Evolutionary conservation across 805 yeast genomes (phyloP).

Genomic region (Teunomyces aglyptinius): DNA sequence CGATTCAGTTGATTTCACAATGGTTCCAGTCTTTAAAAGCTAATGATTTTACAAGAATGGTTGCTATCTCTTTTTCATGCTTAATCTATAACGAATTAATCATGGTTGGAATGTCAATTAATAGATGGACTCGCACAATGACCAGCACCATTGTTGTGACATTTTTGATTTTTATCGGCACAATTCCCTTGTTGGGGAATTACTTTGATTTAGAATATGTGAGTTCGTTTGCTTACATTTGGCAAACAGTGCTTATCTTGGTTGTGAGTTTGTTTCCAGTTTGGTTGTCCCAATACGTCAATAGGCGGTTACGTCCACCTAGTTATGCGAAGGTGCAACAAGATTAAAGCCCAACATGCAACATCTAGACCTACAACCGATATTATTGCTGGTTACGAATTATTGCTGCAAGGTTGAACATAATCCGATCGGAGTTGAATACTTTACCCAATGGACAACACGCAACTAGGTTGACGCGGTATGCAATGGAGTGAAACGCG

Average conservation of each 20-base stretch:
- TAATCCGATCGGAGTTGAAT: neutral
- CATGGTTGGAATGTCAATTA: slow-evolving; percentile 91
- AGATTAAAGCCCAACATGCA: slow-evolving; percentile 30
- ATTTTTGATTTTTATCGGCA: slow-evolving; percentile 59
- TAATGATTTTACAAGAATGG: slow-evolving; percentile 65
- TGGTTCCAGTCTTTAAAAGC: slow-evolving; percentile 60
- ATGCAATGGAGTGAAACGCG: neutral
- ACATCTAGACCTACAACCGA: neutral
- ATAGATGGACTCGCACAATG: slow-evolving; percentile 88
- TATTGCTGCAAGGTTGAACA: neutral
- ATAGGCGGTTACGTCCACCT: slow-evolving; percentile 83
- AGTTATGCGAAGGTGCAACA: slow-evolving; percentile 96
- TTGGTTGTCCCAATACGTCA: slow-evolving; percentile 77
- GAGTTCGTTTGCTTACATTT: slow-evolving; percentile 54
- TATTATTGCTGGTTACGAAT: neutral
- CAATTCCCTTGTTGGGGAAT: slow-evolving; percentile 83
- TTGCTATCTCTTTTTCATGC: slow-evolving; percentile 80
- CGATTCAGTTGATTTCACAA: slow-evolving; percentile 83
- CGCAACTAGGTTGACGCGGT: neutral
- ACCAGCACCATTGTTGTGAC: slow-evolving; percentile 69
- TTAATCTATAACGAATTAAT: slow-evolving; percentile 80
- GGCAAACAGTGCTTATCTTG: slow-evolving; percentile 67
- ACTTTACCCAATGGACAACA: neutral
- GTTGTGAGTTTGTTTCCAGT: slow-evolving; percentile 80
- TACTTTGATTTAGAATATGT: slow-evolving; percentile 76